Conservation (phyloP, 805 yeast genomes). For the Yarrowia yakushimensis region DNA sequence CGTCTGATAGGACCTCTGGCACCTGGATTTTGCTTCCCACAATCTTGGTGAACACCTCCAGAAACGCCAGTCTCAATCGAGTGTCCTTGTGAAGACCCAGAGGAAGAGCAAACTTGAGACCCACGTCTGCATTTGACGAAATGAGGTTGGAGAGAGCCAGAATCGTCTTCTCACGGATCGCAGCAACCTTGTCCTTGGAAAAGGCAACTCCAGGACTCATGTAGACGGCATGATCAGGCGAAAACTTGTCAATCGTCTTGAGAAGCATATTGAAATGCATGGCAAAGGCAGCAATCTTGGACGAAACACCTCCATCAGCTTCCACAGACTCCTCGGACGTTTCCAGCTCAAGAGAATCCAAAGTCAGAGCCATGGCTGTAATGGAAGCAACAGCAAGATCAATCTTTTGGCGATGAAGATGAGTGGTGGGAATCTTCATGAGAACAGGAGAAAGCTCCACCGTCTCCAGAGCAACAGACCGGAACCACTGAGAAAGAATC, state of each 20-base stretch:
- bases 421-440: neutral
- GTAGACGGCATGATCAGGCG: slow-evolving; percentile 30
- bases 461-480: slow-evolving; percentile 13
- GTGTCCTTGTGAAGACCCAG: slow-evolving; percentile 70
- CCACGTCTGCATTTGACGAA: slow-evolving; percentile 71
- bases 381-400: slow-evolving; percentile 5
- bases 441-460: neutral
- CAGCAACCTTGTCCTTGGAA: slow-evolving; percentile 28
- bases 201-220: slow-evolving; percentile 16
- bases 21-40: slow-evolving; percentile 39
- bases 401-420: slow-evolving; percentile 34
- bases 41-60: slow-evolving; percentile 73
- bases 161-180: slow-evolving; percentile 59
- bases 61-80: slow-evolving; percentile 64
- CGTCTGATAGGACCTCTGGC: slow-evolving; percentile 30
- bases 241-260: slow-evolving; percentile 44
- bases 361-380: slow-evolving; percentile 9
- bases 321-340: slow-evolving; percentile 26
- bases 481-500: slow-evolving; percentile 34
- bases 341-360: slow-evolving; percentile 16
- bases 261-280: slow-evolving; percentile 48
- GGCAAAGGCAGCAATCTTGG: slow-evolving; percentile 45
- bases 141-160: slow-evolving; percentile 64
- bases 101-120: slow-evolving; percentile 70
- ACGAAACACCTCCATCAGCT: slow-evolving; percentile 35